Conservation (phyloP, 495 filamentous ascomycete species). For the Cetradonia linearis region DNA sequence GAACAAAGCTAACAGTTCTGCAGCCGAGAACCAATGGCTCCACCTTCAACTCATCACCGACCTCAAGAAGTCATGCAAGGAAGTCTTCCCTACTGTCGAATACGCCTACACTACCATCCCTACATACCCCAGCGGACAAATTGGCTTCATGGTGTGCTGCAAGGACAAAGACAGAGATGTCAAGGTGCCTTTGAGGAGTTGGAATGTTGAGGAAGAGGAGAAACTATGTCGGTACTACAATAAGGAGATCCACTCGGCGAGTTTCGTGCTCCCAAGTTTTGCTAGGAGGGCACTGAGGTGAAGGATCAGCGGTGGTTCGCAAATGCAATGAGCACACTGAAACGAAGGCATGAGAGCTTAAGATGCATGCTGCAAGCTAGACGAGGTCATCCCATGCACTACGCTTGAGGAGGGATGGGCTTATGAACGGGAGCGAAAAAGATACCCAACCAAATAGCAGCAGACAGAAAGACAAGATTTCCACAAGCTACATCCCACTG, state of each 20-base stretch:
- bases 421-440: neutral
- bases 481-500: neutral
- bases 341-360: neutral
- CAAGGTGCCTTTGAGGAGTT: conserved; percentile 66
- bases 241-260: conserved; percentile 83
- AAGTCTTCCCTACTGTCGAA: conserved; percentile 95
- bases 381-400: neutral
- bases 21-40: conserved; percentile 97
- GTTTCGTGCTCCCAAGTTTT: conserved; percentile 88
- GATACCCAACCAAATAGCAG: conserved; percentile 15
- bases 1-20: conserved; percentile 29
- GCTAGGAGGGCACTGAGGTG: conserved; percentile 54
- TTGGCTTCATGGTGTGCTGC: conserved; percentile 99
- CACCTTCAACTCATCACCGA: conserved; percentile 82
- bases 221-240: conserved; percentile 93
- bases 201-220: conserved; percentile 79
- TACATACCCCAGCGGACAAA: conserved; percentile 97
- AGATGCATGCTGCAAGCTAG: neutral
- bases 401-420: neutral
- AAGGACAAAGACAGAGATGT: conserved; percentile 83
- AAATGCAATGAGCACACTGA: neutral
- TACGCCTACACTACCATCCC: conserved; percentile 99
- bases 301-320: neutral
- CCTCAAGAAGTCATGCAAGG: conserved; percentile 90
- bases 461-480: neutral